Percentiles rank a stretch among this genome's conserved stretches.
Conservation (phyloP, 1,139 yeast species). For the Hemisphaericaspora lyxosophila region DNA sequence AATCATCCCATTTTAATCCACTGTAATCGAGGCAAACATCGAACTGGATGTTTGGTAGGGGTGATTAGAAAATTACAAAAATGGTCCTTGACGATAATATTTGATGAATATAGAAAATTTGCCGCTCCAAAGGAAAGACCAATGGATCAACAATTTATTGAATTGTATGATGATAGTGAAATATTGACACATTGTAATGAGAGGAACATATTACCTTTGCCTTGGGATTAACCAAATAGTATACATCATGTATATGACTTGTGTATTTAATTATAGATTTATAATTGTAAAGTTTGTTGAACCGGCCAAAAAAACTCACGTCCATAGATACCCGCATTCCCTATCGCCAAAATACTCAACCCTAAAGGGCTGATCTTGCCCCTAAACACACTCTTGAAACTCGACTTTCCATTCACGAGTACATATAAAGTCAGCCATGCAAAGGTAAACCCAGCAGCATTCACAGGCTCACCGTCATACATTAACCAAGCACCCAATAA, state of each 20-base stretch:
- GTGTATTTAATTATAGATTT: neutral
- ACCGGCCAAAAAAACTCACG: slow-evolving; percentile 57
- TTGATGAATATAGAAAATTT: slow-evolving; percentile 90
- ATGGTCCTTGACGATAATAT: slow-evolving; percentile 91
- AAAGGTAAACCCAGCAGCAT: slow-evolving; percentile 84
- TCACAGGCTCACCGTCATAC: slow-evolving; percentile 73
- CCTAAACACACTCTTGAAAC: slow-evolving; percentile 41
- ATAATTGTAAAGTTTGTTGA: slow-evolving; percentile 1
- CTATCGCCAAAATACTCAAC: slow-evolving; percentile 57
- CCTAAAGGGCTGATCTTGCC: slow-evolving; percentile 60
- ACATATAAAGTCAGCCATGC: slow-evolving; percentile 86
- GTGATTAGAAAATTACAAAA: slow-evolving; percentile 83
- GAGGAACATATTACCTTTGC: slow-evolving; percentile 62
- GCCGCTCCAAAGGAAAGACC: slow-evolving; percentile 96
- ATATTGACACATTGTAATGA: slow-evolving; percentile 53
- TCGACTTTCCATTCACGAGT: slow-evolving; percentile 68
- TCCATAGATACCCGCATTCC: slow-evolving; percentile 69
- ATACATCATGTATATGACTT: slow-evolving; percentile 1
- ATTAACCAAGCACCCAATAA: slow-evolving; percentile 82
- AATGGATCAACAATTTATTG: slow-evolving; percentile 92
- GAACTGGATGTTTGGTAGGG: slow-evolving; percentile 95
- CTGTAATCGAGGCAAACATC: slow-evolving; percentile 93
- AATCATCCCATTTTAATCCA: slow-evolving; percentile 92
- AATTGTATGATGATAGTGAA: slow-evolving; percentile 70
- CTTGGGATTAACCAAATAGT: slow-evolving; percentile 46